Evolutionary conservation across 2,329 filamentous ascomycete species (phyloP).

Genomic region (Chrysoporthe cubensis): DNA sequence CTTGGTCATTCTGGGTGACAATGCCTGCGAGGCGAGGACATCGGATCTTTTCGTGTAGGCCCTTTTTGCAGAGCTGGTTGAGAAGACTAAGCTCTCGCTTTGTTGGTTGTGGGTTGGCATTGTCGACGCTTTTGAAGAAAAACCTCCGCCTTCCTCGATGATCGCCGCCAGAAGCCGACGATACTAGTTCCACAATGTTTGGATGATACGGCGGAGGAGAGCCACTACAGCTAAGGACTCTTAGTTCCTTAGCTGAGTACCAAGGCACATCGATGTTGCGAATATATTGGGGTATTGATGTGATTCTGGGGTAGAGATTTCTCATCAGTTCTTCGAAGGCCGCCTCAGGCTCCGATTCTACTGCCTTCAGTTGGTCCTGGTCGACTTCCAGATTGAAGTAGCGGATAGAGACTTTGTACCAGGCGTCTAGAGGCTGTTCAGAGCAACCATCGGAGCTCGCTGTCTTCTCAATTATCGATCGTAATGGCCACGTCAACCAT

Average conservation of each 20-base stretch:
- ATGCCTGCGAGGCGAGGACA: slow-evolving; percentile 17
- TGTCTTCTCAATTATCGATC: not conserved
- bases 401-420: slow-evolving; percentile 9
- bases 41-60: not conserved
- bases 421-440: slow-evolving; percentile 5
- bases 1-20: not conserved
- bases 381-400: slow-evolving; percentile 14
- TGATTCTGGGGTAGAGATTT: slow-evolving; percentile 12
- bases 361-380: not conserved
- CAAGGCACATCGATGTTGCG: slow-evolving; percentile 18
- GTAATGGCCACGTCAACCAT: slow-evolving; percentile 3
- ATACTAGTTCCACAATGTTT: slow-evolving; percentile 1
- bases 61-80: slow-evolving; percentile 8
- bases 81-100: slow-evolving; percentile 16
- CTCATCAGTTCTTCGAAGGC: slow-evolving; percentile 13
- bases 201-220: slow-evolving; percentile 17
- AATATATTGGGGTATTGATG: slow-evolving; percentile 13
- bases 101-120: slow-evolving; percentile 16
- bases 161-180: not conserved
- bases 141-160: not conserved
- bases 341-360: slow-evolving; percentile 7
- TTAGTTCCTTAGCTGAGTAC: slow-evolving; percentile 10
- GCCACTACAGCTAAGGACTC: slow-evolving; percentile 7
- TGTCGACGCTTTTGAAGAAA: slow-evolving; percentile 22
- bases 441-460: no score